Evolutionary conservation across 768 basidiomycete species (phyloP).

Genomic region (Dentipellis fragilis): DNA sequence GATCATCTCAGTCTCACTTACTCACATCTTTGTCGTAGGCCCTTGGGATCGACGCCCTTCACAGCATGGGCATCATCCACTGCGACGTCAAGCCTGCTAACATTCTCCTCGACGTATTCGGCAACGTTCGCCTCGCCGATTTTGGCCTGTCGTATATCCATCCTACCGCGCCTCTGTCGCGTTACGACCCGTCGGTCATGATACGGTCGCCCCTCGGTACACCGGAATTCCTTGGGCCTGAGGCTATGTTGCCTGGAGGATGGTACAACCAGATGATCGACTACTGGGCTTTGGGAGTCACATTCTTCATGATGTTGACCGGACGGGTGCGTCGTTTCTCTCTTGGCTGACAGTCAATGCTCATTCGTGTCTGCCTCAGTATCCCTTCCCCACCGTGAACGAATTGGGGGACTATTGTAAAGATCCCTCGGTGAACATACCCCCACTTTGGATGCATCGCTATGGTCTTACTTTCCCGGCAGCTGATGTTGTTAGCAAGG

Average conservation of each 20-base stretch:
- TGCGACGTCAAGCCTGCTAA: slow-evolving; percentile 3
- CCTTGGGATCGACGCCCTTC: background rate
- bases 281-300: slow-evolving; percentile 5
- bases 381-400: background rate
- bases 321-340: background rate
- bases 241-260: background rate
- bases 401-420: background rate
- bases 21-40: background rate
- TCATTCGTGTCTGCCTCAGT: background rate
- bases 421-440: background rate
- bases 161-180: background rate
- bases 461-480: no score
- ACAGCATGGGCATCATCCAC: slow-evolving; percentile 5
- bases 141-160: slow-evolving; percentile 2
- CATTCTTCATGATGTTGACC: background rate
- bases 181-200: background rate
- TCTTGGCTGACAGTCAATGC: no score
- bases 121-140: slow-evolving; percentile 1
- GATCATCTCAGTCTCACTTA: background rate
- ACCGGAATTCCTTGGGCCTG: background rate
- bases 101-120: background rate
- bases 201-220: background rate
- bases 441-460: no score
- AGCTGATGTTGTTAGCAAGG: no score
- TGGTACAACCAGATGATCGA: slow-evolving; percentile 1